These are phyloP conservation scores for Lindgomyces ingoldianus DNA, from an alignment of 495 filamentous ascomycete genomes.

Conservation along the genomic window DNA sequence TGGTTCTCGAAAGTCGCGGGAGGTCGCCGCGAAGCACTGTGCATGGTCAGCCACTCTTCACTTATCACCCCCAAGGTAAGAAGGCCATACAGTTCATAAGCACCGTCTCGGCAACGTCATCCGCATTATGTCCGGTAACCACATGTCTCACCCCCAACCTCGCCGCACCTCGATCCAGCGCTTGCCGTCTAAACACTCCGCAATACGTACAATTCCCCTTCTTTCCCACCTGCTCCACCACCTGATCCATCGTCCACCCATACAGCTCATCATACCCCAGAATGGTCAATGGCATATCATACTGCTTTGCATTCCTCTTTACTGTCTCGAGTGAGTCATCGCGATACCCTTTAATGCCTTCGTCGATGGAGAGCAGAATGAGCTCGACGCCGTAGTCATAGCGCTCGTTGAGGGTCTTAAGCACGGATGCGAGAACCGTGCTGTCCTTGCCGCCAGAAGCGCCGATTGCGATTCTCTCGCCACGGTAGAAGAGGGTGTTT, in stretches of 20 bases:
- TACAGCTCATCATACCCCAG: slow-evolving; percentile 93
- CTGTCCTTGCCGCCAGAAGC: slow-evolving; percentile 98
- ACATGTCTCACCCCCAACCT: slow-evolving; percentile 88
- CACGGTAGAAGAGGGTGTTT: slow-evolving; percentile 74
- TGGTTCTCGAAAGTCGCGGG: slow-evolving; percentile 80
- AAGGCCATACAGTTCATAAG: slow-evolving; percentile 72
- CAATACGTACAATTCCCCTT: slow-evolving; percentile 99
- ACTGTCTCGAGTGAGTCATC: slow-evolving; percentile 96
- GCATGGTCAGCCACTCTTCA: neutral
- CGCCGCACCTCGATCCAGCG: slow-evolving; percentile 87
- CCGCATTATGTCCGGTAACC: slow-evolving; percentile 96
- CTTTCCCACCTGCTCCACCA: slow-evolving; percentile 92
- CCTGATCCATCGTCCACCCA: slow-evolving; percentile 99
- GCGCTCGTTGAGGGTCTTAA: slow-evolving; percentile 91
- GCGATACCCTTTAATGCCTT: slow-evolving; percentile 94
- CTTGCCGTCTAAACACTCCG: slow-evolving; percentile 92
- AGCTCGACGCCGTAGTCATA: slow-evolving; percentile 85
- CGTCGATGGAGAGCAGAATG: slow-evolving; percentile 87
- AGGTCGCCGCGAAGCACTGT: slow-evolving; percentile 80
- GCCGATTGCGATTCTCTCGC: slow-evolving; percentile 90
- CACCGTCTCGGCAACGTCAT: slow-evolving; percentile 97
- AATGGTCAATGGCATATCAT: slow-evolving; percentile 85
- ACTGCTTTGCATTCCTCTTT: slow-evolving; percentile 87
- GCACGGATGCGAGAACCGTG: slow-evolving; percentile 88
- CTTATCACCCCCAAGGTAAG: neutral